These are phyloP conservation scores for Moricandia moricandioides DNA, from an alignment of 345 rosid species.

Conservation along the genomic window DNA sequence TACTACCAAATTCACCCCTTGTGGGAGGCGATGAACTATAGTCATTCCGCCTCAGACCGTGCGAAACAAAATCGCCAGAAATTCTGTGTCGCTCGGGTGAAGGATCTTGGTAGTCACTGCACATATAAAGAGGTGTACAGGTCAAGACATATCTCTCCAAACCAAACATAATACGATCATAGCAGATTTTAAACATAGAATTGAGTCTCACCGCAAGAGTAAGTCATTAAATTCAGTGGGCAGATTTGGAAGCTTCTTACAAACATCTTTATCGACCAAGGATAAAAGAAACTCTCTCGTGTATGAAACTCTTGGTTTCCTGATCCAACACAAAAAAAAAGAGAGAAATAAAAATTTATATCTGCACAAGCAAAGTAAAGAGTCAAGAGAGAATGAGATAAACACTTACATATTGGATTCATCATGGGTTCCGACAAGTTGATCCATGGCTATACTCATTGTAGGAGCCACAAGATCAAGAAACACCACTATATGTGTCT, in stretches of 20 bases:
- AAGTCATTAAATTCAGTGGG: constrained; percentile 62
- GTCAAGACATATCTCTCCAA: neutral
- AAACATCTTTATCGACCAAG: constrained; percentile 61
- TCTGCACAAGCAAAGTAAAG: neutral
- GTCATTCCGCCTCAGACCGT: constrained; percentile 53
- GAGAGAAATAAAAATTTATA: constrained; percentile 7
- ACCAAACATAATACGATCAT: neutral
- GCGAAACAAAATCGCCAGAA: constrained; percentile 41
- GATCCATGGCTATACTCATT: constrained; percentile 50
- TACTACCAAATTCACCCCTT: constrained; percentile 62
- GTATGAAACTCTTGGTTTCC: constrained; percentile 60
- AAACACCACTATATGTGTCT: constrained; percentile 5
- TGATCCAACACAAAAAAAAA: constrained; percentile 39
- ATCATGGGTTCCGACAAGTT: constrained; percentile 35
- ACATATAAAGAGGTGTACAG: constrained; percentile 13
- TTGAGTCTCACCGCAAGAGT: constrained; percentile 51
- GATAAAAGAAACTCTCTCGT: constrained; percentile 70
- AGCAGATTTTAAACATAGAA: neutral
- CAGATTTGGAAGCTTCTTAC: constrained; percentile 69
- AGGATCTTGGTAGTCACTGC: constrained; percentile 68
- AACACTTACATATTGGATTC: constrained; percentile 41
- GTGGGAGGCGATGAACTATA: constrained; percentile 88
- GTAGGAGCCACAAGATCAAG: constrained; percentile 35
- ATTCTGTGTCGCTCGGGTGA: constrained; percentile 56
- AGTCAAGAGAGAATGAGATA: constrained; percentile 13